Evolutionary conservation across 495 filamentous ascomycete genomes (phyloP), one percentile per base, ranked within the genome.

Genomic region (Tetracladium setigerum): DNA sequence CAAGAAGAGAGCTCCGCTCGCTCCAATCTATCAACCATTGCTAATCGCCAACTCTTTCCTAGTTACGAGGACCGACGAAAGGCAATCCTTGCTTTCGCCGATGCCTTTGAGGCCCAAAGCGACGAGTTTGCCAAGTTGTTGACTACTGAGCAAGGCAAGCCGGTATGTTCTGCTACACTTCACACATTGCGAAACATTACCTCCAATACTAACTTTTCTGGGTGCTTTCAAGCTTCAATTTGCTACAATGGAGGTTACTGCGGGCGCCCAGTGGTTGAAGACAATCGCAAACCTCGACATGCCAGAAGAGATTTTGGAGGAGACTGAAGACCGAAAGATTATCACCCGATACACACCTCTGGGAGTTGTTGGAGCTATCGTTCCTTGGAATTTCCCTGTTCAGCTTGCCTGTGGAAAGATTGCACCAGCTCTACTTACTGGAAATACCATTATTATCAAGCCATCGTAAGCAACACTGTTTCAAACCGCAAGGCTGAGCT

Each of bases 131-230:
- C 67, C 13, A 58, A 65, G 9, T 62, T 79, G 4, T 60, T 83
- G 10, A 71, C 67, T 16, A 63, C 66, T 44, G 79, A 83, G 53
- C 67, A 72, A 14, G 79, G 79, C 40, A 82, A 83, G 57, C 76
- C 78, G 38, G 39, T 44, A 41, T 40, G 46, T 22, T n/a, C n/a
- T n/a, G n/a, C n/a, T n/a, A n/a, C n/a, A n/a, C n/a, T n/a, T n/a
- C n/a, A n/a, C n/a, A n/a, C n/a, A n/a, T n/a, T n/a, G n/a, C n/a
- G n/a, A n/a, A n/a, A n/a, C n/a, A n/a, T n/a, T n/a, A n/a, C n/a
- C n/a, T n/a, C n/a, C n/a, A n/a, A n/a, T n/a, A n/a, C n/a, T n/a
- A n/a, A n/a, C n/a, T n/a, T n/a, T n/a, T n/a, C n/a, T n/a, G n/a
- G n/a, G n/a, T n/a, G n/a, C n/a, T n/a, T n/a, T n/a, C n/a, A n/a